Conservation (phyloP, 225 moss, liverwort and hornwort species). For the Ulota crispa region DNA sequence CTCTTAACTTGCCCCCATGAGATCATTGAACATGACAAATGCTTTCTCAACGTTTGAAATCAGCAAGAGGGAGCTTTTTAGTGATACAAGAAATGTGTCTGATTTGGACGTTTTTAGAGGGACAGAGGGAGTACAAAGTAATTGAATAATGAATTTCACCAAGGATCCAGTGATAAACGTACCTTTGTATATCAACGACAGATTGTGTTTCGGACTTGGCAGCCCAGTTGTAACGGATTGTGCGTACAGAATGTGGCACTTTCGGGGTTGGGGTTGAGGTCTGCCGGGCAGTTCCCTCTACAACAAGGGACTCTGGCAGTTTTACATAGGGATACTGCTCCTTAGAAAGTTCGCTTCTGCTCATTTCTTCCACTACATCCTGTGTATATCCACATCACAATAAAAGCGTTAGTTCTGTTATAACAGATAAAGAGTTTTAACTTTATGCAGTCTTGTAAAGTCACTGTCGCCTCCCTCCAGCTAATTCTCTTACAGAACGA, state of each 20-base stretch:
- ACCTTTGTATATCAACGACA: slow-evolving; percentile 39
- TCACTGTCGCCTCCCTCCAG: neutral
- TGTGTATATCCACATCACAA: slow-evolving; percentile 48
- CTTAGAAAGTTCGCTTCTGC: slow-evolving; percentile 71
- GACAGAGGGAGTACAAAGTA: neutral
- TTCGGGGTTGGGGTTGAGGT: slow-evolving; percentile 20
- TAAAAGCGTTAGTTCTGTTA: neutral
- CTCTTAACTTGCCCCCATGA: no score
- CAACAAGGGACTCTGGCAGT: slow-evolving; percentile 59
- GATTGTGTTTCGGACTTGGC: slow-evolving; percentile 35
- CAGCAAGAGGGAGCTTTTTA: no score
- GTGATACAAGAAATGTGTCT: no score
- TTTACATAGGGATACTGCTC: slow-evolving; percentile 92
- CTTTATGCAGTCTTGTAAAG: neutral
- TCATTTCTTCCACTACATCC: slow-evolving; percentile 84
- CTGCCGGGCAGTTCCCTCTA: slow-evolving; percentile 16
- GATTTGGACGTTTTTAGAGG: no score
- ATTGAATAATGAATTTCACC: neutral
- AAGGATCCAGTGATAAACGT: neutral
- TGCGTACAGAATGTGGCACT: slow-evolving; percentile 76
- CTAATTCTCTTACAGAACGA: neutral
- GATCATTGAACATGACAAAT: no score
- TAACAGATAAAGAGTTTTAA: neutral
- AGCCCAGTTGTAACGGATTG: slow-evolving; percentile 78
- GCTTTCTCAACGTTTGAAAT: no score